Conservation (phyloP, 2,329 filamentous ascomycete genomes). For the Phyllosticta citribraziliensis region DNA sequence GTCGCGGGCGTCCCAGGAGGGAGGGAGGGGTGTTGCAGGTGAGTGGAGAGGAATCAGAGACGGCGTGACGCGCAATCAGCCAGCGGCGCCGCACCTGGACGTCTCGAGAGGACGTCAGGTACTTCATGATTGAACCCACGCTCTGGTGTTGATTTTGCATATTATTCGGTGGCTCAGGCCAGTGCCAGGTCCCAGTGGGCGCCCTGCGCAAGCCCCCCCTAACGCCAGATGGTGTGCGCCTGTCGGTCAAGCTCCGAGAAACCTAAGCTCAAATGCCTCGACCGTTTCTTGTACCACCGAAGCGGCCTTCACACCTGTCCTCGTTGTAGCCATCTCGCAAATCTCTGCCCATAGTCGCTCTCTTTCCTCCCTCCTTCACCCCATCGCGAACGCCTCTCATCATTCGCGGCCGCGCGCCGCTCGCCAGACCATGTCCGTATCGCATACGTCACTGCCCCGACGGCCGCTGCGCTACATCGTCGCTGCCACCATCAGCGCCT, state of each 20-base stretch:
- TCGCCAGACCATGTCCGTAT: conserved; percentile 7
- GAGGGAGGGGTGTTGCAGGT: too few species aligned
- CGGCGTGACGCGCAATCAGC: too few species aligned
- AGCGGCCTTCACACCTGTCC: background rate
- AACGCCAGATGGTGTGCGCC: background rate
- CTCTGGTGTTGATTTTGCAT: too few species aligned
- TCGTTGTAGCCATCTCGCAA: background rate
- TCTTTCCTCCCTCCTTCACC: conserved; percentile 4
- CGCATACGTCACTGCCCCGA: conserved; percentile 11
- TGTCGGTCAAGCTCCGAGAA: background rate
- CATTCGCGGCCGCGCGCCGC: conserved; percentile 10
- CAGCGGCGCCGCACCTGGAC: too few species aligned
- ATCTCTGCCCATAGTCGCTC: background rate
- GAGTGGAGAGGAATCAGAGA: too few species aligned
- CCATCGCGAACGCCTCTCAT: conserved; percentile 3
- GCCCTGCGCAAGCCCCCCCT: background rate
- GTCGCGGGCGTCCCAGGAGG: too few species aligned
- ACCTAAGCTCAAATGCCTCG: background rate
- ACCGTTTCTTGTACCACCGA: background rate
- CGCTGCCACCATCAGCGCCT: conserved; percentile 3
- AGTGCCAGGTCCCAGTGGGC: background rate
- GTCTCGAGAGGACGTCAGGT: too few species aligned
- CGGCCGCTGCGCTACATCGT: conserved; percentile 10
- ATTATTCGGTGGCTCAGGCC: too few species aligned
- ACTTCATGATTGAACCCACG: too few species aligned